A percentile compares a stretch with the other conserved stretches of the same genome.
Evolutionary conservation across 176 grass and related monocot genomes (phyloP).

Genomic region (Secale cereale): DNA sequence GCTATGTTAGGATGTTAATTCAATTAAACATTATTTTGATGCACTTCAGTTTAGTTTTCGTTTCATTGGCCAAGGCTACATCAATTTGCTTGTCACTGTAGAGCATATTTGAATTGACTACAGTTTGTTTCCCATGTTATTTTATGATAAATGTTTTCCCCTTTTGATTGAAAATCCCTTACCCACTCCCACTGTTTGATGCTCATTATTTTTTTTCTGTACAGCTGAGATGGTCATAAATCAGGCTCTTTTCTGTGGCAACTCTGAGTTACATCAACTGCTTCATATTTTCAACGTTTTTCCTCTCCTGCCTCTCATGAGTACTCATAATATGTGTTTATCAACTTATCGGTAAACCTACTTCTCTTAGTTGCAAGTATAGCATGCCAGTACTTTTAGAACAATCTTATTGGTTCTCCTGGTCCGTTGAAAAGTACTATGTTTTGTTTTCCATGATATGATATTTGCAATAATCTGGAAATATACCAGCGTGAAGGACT

Average conservation of each 20-base stretch:
- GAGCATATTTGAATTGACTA: no score
- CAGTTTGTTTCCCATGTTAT: no score
- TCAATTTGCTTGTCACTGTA: background rate
- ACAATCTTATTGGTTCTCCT: background rate
- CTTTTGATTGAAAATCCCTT: background rate
- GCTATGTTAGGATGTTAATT: background rate
- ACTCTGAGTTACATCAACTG: constrained; percentile 84
- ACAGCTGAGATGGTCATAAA: constrained; percentile 90
- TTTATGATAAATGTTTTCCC: background rate
- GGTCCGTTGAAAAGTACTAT: background rate
- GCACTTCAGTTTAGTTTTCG: background rate
- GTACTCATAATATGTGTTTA: background rate
- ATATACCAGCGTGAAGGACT: background rate
- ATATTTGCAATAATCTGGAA: background rate
- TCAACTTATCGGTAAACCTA: background rate
- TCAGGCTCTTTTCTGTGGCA: no score
- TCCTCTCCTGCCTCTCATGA: background rate
- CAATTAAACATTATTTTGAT: background rate
- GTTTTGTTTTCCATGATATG: background rate
- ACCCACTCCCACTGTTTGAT: background rate
- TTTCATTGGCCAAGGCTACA: background rate
- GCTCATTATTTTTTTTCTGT: constrained; percentile 9
- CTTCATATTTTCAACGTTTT: constrained; percentile 88
- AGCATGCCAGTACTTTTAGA: background rate
- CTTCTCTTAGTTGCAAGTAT: background rate